These are phyloP conservation scores for Leccinum angustisporum DNA, from an alignment of 1,284 basidiomycete species.

Conservation along the genomic window DNA sequence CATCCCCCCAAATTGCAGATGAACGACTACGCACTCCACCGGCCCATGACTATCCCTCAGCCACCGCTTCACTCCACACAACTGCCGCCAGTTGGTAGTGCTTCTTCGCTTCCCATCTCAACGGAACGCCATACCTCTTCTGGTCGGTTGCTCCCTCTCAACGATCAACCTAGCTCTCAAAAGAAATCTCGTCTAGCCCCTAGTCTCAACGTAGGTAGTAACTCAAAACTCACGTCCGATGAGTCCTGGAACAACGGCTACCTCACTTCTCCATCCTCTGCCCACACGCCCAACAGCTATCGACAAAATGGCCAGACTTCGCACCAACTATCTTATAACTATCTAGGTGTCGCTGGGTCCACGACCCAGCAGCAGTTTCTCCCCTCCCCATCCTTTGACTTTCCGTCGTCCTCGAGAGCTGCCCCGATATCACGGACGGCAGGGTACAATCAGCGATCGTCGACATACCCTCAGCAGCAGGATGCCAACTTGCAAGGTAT, in stretches of 20 bases:
- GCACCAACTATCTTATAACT: slow-evolving; percentile 29
- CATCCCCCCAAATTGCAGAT: slow-evolving; percentile 17
- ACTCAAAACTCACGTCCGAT: slow-evolving; percentile 28
- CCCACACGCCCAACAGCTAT: slow-evolving; percentile 29
- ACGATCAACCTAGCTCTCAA: slow-evolving; percentile 28
- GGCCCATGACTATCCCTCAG: slow-evolving; percentile 36
- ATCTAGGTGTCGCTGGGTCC: slow-evolving; percentile 20
- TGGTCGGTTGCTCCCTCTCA: slow-evolving; percentile 32
- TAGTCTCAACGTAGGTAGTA: slow-evolving; percentile 20
- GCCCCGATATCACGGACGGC: slow-evolving; percentile 21
- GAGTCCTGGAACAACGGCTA: slow-evolving; percentile 32
- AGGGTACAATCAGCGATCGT: slow-evolving; percentile 28
- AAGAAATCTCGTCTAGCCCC: slow-evolving; percentile 33
- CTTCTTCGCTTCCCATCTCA: slow-evolving; percentile 33
- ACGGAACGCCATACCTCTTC: slow-evolving; percentile 35
- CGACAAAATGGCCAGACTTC: slow-evolving; percentile 31
- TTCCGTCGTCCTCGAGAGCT: slow-evolving; percentile 29
- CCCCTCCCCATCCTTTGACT: slow-evolving; percentile 31
- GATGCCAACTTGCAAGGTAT: slow-evolving; percentile 35
- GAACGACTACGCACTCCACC: slow-evolving; percentile 29
- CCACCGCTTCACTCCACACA: slow-evolving; percentile 34
- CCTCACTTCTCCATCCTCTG: slow-evolving; percentile 32
- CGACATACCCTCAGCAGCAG: slow-evolving; percentile 30
- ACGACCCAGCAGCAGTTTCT: slow-evolving; percentile 27
- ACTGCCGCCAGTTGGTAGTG: slow-evolving; percentile 17